Percentiles rank a stretch among this genome's conserved stretches.
phyloP scores from a whole-genome alignment of 2,329 filamentous ascomycete genomes.

The Stagonosporopsis vannaccii region DNA sequence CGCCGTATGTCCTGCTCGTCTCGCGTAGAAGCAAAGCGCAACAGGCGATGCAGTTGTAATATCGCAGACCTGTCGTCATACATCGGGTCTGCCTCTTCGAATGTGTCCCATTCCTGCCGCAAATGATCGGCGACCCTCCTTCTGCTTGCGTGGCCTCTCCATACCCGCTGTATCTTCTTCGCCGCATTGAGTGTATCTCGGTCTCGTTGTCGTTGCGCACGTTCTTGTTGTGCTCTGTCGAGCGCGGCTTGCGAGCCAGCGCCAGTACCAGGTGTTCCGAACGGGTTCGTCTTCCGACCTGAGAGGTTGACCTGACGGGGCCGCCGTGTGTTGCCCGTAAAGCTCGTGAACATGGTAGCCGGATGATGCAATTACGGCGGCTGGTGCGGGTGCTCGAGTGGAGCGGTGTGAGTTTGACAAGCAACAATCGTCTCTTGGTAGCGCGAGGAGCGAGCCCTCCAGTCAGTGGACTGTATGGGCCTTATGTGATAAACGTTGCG shows the following conservation, averaged over 20 bases:
- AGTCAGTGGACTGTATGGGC: slow-evolving; percentile 19
- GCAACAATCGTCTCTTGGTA: not conserved
- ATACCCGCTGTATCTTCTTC: slow-evolving; percentile 77
- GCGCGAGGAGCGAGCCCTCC: slow-evolving; percentile 3
- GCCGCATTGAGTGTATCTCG: slow-evolving; percentile 77
- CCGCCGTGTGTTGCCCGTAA: slow-evolving; percentile 85
- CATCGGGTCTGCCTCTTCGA: slow-evolving; percentile 34
- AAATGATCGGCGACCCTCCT: slow-evolving; percentile 64
- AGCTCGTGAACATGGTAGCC: slow-evolving; percentile 81
- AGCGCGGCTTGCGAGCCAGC: slow-evolving; percentile 78
- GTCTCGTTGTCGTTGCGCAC: slow-evolving; percentile 80
- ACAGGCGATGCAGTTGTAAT: slow-evolving; percentile 51
- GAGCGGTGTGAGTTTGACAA: too few relatives aligned
- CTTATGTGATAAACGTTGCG: not conserved
- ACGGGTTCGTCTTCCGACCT: slow-evolving; percentile 82
- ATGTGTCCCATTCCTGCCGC: slow-evolving; percentile 44
- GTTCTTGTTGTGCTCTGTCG: slow-evolving; percentile 85
- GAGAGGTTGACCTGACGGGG: slow-evolving; percentile 94
- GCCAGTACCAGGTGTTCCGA: slow-evolving; percentile 68
- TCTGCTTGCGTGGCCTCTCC: slow-evolving; percentile 78
- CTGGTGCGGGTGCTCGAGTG: not conserved
- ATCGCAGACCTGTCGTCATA: slow-evolving; percentile 52
- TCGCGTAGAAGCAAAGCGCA: slow-evolving; percentile 53
- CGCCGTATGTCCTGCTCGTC: slow-evolving; percentile 50
- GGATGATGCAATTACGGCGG: not conserved